phyloP scores from a whole-genome alignment of 2,329 filamentous ascomycete species.

The Penicillium oxalicum region DNA sequence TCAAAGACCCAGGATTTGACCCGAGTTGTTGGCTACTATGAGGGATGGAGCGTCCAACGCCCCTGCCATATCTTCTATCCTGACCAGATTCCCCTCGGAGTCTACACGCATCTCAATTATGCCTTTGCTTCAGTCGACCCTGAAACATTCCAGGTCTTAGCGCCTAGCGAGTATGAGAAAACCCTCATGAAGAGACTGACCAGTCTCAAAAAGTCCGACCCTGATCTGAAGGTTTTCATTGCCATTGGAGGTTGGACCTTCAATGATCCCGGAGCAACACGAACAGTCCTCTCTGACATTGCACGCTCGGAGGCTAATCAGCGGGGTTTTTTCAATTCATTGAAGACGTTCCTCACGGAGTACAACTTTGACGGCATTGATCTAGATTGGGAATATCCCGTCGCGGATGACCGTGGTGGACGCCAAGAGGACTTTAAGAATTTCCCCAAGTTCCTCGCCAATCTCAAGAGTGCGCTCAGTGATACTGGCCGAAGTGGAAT shows the following conservation, averaged over 20 bases:
- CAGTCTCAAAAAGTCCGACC: slow-evolving; percentile 26
- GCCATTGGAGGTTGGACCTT: slow-evolving; percentile 23
- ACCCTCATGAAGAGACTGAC: slow-evolving; percentile 23
- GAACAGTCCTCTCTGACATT: slow-evolving; percentile 14
- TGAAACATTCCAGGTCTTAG: slow-evolving; percentile 20
- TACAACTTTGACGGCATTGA: slow-evolving; percentile 44
- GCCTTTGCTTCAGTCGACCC: slow-evolving; percentile 44
- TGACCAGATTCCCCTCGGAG: slow-evolving; percentile 15
- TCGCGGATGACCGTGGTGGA: slow-evolving; percentile 38
- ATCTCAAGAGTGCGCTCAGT: slow-evolving; percentile 5
- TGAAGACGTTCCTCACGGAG: slow-evolving; percentile 11
- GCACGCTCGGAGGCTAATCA: slow-evolving; percentile 7
- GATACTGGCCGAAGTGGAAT: slow-evolving; percentile 5
- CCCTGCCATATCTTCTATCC: slow-evolving; percentile 17
- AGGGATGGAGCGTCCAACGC: slow-evolving; percentile 25
- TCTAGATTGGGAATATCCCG: slow-evolving; percentile 42
- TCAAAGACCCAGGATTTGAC: no score
- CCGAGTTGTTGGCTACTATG: slow-evolving; percentile 33
- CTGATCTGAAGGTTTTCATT: slow-evolving; percentile 17
- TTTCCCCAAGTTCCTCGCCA: slow-evolving; percentile 16
- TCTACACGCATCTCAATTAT: slow-evolving; percentile 31
- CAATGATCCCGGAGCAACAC: slow-evolving; percentile 19
- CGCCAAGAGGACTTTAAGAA: slow-evolving; percentile 29
- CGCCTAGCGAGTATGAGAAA: slow-evolving; percentile 19
- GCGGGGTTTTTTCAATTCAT: neutral